Conservation (phyloP, 225 moss, liverwort and hornwort species). For the Straminergon stramineum region DNA sequence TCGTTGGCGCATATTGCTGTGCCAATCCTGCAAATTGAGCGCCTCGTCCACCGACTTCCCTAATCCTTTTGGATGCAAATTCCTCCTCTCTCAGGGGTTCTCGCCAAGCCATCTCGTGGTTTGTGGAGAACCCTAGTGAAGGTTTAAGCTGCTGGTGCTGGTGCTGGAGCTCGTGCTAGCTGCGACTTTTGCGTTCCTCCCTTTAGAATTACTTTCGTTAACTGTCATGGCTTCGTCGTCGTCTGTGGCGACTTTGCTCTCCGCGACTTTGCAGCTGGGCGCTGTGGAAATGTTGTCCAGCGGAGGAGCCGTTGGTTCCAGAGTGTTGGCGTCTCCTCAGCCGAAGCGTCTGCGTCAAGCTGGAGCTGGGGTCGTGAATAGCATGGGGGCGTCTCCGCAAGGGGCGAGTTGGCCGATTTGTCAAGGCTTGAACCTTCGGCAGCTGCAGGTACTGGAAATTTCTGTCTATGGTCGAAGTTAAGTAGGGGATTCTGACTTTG, state of each 20-base stretch:
- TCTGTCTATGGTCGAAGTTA: not conserved
- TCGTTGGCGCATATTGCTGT: not conserved
- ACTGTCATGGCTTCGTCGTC: not conserved
- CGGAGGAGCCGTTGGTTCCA: not conserved
- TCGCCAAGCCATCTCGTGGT: not conserved
- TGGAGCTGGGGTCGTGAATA: not conserved
- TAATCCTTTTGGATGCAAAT: not conserved
- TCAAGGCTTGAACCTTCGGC: not conserved
- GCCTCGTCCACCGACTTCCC: not conserved
- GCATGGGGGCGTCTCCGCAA: not conserved
- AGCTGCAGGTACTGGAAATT: not conserved
- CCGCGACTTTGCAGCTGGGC: slow-evolving; percentile 1
- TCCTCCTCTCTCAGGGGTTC: not conserved
- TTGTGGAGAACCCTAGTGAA: not conserved
- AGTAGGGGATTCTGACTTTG: not conserved
- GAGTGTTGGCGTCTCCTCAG: not conserved
- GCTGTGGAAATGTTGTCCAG: not conserved
- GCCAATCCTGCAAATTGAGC: not conserved
- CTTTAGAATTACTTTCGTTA: not conserved
- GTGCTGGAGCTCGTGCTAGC: not conserved
- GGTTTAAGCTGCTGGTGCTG: not conserved
- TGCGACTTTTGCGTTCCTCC: not conserved
- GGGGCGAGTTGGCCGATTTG: slow-evolving; percentile 1
- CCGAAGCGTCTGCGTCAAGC: not conserved
- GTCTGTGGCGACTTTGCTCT: not conserved